These are phyloP conservation scores for Blastomyces parvus DNA, from an alignment of 2,329 filamentous ascomycete species.

Conservation along the genomic window DNA sequence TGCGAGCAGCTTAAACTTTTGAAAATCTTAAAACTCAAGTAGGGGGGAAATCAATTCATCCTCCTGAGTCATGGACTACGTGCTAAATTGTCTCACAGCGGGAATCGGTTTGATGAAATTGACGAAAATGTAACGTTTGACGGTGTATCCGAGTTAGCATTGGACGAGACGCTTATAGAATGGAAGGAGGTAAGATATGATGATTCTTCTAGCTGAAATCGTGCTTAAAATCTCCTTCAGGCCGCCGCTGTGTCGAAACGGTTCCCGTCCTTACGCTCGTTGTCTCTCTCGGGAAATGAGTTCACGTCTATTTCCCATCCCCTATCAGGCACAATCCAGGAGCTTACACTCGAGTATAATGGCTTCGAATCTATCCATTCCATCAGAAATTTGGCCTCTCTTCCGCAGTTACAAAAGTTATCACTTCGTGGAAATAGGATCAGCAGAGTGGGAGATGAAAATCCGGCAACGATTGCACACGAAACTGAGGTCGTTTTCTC, in stretches of 20 bases:
- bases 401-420: constrained; percentile 43
- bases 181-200: constrained; percentile 53
- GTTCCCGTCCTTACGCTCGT: constrained; percentile 28
- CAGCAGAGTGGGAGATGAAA: constrained; percentile 27
- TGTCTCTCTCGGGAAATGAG: constrained; percentile 31
- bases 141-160: constrained; percentile 50
- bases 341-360: constrained; percentile 43
- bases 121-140: constrained; percentile 36
- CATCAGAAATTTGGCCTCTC: constrained; percentile 42
- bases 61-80: constrained; percentile 6
- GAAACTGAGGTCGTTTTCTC: constrained; percentile 43
- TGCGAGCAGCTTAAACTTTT: constrained; percentile 60
- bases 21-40: constrained; percentile 62
- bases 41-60: constrained; percentile 24
- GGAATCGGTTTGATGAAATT: constrained; percentile 54
- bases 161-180: constrained; percentile 57
- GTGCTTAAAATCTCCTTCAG: constrained; percentile 18
- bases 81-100: constrained; percentile 41
- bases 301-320: constrained; percentile 24
- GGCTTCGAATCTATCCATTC: constrained; percentile 28
- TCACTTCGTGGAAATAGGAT: constrained; percentile 70
- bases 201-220: neutral
- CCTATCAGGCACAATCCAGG: constrained; percentile 31
- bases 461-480: constrained; percentile 19
- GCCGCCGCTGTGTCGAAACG: constrained; percentile 27